Evolutionary conservation across 2,329 filamentous ascomycete genomes (phyloP), one percentile per base, ranked within the genome.

Genomic region (Teratosphaeria epicoccoides): DNA sequence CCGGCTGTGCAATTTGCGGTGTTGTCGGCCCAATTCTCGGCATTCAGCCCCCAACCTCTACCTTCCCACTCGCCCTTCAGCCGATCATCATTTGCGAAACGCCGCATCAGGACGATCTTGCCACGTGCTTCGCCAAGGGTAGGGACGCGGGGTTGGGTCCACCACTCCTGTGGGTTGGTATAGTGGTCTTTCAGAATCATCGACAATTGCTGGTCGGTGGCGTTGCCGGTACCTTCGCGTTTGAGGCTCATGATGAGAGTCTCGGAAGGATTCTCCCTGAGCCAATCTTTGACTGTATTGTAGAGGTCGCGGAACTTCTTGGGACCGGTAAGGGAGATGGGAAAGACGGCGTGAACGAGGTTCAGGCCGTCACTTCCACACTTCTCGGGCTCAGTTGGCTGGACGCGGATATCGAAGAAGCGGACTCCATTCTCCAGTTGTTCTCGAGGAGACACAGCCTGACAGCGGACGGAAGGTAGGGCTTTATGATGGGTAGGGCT

Each of bases 381-480:
- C 49, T 85, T 75, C 1, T 77, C 72, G 1, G 80, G 76, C 49
- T 73, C 73, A 25, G 77, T 73, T 1, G 82, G 81, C 61, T 86
- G 83, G 1, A 96, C 85, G 49, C 93, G 83, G 56, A 98, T 81
- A 67, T 98, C 93, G 59, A 98, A 83, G 75, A 96, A 97, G 49
- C 93, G 88, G 45, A 97, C 85, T 24, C 93, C 93, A 66, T 95
- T 91, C 52, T 83, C 76, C 24, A 98, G 81, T 70, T 98, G 93
- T 49, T 84, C 81, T 47, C 76, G 75, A 4, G 94, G 77, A 55
- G 80, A 76, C 17, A 90, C 88, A 28, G 87, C 84, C 71, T 98
- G 93, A 70, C 93, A 97, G 37, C 93, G 85, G 33, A 97, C 93
- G 1, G 88, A 95, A 1, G 93, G 93, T 4, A 96, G 78, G 11